Evolutionary conservation across 768 basidiomycete genomes (phyloP), one percentile per base, ranked within the genome.

Genomic region (Trametes gibbosa): DNA sequence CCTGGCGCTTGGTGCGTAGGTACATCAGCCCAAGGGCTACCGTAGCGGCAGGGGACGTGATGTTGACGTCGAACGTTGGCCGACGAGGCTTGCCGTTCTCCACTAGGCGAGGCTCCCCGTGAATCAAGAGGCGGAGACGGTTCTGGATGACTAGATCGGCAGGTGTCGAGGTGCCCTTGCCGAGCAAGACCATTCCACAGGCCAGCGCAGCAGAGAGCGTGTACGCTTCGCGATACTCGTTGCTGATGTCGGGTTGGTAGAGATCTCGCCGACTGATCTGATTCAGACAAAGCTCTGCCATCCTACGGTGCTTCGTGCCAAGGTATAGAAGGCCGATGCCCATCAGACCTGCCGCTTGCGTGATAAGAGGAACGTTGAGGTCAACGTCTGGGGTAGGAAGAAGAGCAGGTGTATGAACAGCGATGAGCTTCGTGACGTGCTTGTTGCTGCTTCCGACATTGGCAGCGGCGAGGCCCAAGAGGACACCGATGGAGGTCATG

Each of bases 161-260:
- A 1, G 90, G 89, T 34, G 88, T 85, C 8, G 80, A 78, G 0
- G 84, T 79, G 1, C 97, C 95, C 65, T 86, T 87, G 6, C 92
- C 95, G 16, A 98, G 82, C 89, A 98, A 96, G 72, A 96, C 89
- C 85, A 97, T 90, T 5, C 97, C 97, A 68, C 97, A 97, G 0
- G 92, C 88, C 29, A 97, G 81, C 9, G 92, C 92, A 2, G 93
- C 85, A 2, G 92, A 83, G 63, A 92, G 87, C 0, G 95, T 90
- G 69, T 98, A 98, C 1, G 94, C 87, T 68, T 98, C 97, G 39
- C 92, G 85, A 69, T 94, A 87, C 63, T 95, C 93, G 63, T 88
- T 89, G 68, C 86, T 92, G 41, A 91, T 78, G 63, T 96, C 93
- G 1, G 90, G 86, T 51, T 88, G 88, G 5, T 85, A 83, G 17